phyloP scores from a whole-genome alignment of 164 flowering plant species.

The Piper betle region DNA sequence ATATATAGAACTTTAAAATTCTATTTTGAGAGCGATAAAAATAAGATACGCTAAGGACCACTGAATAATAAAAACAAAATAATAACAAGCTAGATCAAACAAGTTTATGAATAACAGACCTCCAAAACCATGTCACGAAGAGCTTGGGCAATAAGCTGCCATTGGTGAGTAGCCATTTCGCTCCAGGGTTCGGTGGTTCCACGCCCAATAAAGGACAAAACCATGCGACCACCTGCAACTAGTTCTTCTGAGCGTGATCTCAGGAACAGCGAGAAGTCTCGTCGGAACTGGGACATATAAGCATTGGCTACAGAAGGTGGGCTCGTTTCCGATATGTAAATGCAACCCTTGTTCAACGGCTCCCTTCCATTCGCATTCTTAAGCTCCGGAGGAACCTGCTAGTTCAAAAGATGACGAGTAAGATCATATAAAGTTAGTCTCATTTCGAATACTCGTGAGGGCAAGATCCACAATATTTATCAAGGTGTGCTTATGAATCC shows the following conservation, averaged over 20 bases:
- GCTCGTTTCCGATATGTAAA: constrained; percentile 15
- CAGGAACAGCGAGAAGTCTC: constrained; percentile 21
- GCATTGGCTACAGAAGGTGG: constrained; percentile 8
- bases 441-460: too few species aligned
- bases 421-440: not conserved
- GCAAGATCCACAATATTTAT: not conserved
- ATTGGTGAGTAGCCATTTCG: constrained; percentile 12
- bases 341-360: constrained; percentile 11
- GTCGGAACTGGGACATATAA: constrained; percentile 15
- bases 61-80: not conserved
- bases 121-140: constrained; percentile 14
- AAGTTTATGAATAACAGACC: constrained; percentile 6
- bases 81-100: not conserved
- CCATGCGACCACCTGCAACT: constrained; percentile 24
- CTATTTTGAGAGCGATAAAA: too few species aligned
- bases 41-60: too few species aligned
- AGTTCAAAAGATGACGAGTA: not conserved
- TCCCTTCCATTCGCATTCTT: not conserved
- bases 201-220: constrained; percentile 17
- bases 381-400: constrained; percentile 12
- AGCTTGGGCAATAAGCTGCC: constrained; percentile 21
- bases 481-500: too few species aligned
- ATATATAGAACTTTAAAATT: too few species aligned
- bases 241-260: constrained; percentile 18
- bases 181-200: constrained; percentile 10